Conservation (phyloP, 371 early-diverging fungal genomes). For the Mucor ambiguus region DNA sequence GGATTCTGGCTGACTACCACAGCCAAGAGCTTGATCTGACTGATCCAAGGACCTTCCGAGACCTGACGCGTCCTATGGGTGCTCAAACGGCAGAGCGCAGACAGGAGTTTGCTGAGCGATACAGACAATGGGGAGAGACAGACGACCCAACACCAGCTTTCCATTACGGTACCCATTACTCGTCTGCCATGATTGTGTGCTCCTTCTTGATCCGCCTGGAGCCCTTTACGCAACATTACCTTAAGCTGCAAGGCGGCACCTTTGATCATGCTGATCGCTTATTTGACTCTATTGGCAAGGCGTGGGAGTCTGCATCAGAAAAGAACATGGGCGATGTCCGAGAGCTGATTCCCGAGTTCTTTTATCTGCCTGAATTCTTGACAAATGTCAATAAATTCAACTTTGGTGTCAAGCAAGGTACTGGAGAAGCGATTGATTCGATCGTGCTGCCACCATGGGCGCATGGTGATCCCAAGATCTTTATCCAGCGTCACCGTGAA, state of each 20-base stretch:
- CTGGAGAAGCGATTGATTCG: constrained; percentile 75
- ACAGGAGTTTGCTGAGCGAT: constrained; percentile 59
- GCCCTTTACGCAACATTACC: constrained; percentile 82
- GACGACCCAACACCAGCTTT: constrained; percentile 73
- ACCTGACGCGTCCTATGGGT: constrained; percentile 86
- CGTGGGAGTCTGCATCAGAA: constrained; percentile 71
- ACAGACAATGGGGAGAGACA: constrained; percentile 75
- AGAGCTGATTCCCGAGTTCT: constrained; percentile 91
- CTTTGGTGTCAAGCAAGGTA: constrained; percentile 74
- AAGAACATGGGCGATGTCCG: constrained; percentile 84
- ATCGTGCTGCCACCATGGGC: constrained; percentile 89
- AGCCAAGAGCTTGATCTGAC: constrained; percentile 71
- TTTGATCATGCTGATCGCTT: constrained; percentile 86
- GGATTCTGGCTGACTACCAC: constrained; percentile 74
- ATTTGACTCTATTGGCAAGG: constrained; percentile 68
- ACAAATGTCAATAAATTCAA: constrained; percentile 85
- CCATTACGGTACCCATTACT: constrained; percentile 92
- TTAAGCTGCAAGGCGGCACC: constrained; percentile 82
- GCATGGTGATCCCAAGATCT: constrained; percentile 80
- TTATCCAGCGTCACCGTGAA: constrained; percentile 86
- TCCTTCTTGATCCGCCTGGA: constrained; percentile 85
- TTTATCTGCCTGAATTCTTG: constrained; percentile 86
- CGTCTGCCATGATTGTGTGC: constrained; percentile 84
- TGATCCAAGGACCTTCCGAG: constrained; percentile 75
- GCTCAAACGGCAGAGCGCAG: constrained; percentile 73